Evolutionary conservation across 2,329 filamentous ascomycete genomes (phyloP).

Genomic region (Aspergillus aculeatinus): DNA sequence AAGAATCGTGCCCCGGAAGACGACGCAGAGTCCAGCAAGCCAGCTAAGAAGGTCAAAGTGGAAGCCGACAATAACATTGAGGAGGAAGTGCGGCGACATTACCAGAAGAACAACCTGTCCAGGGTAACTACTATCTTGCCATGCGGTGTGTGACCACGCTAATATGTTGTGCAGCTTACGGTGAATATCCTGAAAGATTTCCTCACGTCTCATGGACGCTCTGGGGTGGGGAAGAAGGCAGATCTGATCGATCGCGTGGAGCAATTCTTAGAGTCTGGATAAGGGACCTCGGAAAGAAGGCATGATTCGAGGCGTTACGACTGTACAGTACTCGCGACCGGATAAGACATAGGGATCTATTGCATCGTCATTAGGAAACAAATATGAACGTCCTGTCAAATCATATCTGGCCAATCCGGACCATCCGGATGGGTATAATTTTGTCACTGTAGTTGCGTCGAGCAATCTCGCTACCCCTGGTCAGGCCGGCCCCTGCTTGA

Average conservation of each 20-base stretch:
- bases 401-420: too few relatives aligned
- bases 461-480: too few relatives aligned
- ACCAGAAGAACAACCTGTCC: slow-evolving; percentile 44
- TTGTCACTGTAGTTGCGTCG: too few relatives aligned
- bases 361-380: too few relatives aligned
- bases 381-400: too few relatives aligned
- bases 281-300: not conserved
- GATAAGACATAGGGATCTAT: too few relatives aligned
- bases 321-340: too few relatives aligned
- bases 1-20: slow-evolving; percentile 26
- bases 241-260: slow-evolving; percentile 53
- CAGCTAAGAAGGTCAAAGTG: slow-evolving; percentile 49
- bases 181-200: slow-evolving; percentile 50
- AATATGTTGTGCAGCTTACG: slow-evolving; percentile 39
- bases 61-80: slow-evolving; percentile 31
- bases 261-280: slow-evolving; percentile 48
- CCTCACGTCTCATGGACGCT: slow-evolving; percentile 44
- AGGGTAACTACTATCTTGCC: slow-evolving; percentile 30
- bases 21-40: slow-evolving; percentile 28
- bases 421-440: too few relatives aligned
- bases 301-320: too few relatives aligned
- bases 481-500: too few relatives aligned
- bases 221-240: slow-evolving; percentile 49
- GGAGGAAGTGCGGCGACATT: slow-evolving; percentile 43
- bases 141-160: not conserved